Evolutionary conservation across 129 eudicot species (phyloP).

Genomic region (Artemisia argyi): DNA sequence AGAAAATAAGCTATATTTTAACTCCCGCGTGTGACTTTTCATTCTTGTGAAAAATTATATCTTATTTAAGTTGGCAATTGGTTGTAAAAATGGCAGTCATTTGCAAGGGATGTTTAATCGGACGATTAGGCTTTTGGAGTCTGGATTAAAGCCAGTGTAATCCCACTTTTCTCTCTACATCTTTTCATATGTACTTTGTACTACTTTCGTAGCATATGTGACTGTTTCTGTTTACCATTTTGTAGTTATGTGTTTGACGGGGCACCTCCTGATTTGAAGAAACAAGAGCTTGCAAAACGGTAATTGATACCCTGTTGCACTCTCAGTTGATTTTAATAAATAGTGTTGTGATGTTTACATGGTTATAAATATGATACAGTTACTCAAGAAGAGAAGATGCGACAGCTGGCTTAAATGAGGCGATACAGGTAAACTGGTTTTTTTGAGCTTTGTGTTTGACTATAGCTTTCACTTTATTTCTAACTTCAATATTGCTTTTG

Average conservation of each 20-base stretch:
- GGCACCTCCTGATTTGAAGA: conserved; percentile 88
- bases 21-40: too few species aligned
- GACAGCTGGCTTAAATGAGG: conserved; percentile 61
- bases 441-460: conserved; percentile 1
- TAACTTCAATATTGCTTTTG: background rate
- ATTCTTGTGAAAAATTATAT: too few species aligned
- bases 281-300: conserved; percentile 95
- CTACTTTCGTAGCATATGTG: too few species aligned
- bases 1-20: too few species aligned
- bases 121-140: conserved; percentile 89
- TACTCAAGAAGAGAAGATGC: conserved; percentile 73
- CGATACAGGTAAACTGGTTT: conserved; percentile 56
- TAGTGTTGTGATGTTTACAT: background rate
- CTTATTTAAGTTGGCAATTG: too few species aligned
- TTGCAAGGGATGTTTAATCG: conserved; percentile 93
- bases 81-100: conserved; percentile 54
- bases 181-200: too few species aligned
- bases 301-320: conserved; percentile 17
- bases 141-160: conserved; percentile 97
- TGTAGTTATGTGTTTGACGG: conserved; percentile 90
- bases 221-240: conserved; percentile 9
- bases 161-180: too few species aligned
- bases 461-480: too few species aligned
- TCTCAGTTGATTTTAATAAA: background rate
- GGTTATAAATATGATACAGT: conserved; percentile 38